Percentiles rank a stretch among this genome's conserved stretches.
Evolutionary conservation across 306 rosid genomes (phyloP).

Genomic region (Dicorynia guianensis): DNA sequence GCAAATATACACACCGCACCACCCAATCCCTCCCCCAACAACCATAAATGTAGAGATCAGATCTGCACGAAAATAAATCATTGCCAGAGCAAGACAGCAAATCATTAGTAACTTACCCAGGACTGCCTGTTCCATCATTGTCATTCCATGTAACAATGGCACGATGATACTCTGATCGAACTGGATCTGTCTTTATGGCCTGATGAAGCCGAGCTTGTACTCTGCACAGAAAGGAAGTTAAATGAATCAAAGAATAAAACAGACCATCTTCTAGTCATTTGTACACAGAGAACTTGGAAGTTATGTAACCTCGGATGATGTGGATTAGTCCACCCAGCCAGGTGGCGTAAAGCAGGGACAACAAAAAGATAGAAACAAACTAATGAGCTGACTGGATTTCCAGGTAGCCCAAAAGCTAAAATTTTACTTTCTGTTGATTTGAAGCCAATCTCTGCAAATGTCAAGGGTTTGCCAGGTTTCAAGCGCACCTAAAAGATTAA

Average conservation of each 20-base stretch:
- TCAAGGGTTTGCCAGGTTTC: slow-evolving; percentile 95
- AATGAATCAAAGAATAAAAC: slow-evolving; percentile 36
- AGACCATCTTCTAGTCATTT: slow-evolving; percentile 14
- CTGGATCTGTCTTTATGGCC: slow-evolving; percentile 69
- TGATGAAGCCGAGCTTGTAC: slow-evolving; percentile 75
- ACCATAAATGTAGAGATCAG: slow-evolving; percentile 2
- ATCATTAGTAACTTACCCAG: slow-evolving; percentile 72
- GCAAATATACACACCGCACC: slow-evolving; percentile 12
- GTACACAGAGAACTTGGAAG: slow-evolving; percentile 20
- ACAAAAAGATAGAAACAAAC: slow-evolving; percentile 92
- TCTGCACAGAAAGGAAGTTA: slow-evolving; percentile 52
- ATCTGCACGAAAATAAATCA: slow-evolving; percentile 27
- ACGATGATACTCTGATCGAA: slow-evolving; percentile 82
- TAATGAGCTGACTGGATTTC: slow-evolving; percentile 89
- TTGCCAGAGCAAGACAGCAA: slow-evolving; percentile 24
- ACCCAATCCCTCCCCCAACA: not conserved
- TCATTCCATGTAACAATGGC: slow-evolving; percentile 75
- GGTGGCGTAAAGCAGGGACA: slow-evolving; percentile 80
- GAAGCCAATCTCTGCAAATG: slow-evolving; percentile 73
- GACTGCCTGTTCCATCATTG: slow-evolving; percentile 81
- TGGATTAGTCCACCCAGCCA: slow-evolving; percentile 87
- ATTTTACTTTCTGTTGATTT: slow-evolving; percentile 58
- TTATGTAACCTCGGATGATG: slow-evolving; percentile 70
- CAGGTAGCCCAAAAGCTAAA: slow-evolving; percentile 91
- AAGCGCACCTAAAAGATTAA: slow-evolving; percentile 67